Base-by-base conservation (phyloP, 139 green algal genomes). In the Tetratostichococcus sp. region DNA sequence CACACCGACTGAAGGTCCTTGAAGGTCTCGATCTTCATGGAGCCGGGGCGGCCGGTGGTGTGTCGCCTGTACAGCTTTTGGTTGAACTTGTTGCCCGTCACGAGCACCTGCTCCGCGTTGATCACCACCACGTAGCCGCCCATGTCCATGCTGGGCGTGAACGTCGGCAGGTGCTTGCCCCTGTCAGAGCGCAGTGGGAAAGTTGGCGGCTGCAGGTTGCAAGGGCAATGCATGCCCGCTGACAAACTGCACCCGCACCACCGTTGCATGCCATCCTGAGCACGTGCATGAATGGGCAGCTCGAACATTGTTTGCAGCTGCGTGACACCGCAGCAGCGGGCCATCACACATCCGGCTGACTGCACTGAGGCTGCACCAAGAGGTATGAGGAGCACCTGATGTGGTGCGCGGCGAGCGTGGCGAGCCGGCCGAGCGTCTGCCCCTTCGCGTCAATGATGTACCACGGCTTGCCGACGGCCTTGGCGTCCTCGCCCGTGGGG, bases 81-180 rank as follows among this genome's bases (percentile, higher is more conserved):
- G 16, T 77, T 77, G 26, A 86, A 70, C 88, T 99, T 99, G 70
- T 88, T 92, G 30, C 96, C 96, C 0, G 88, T 91, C 31, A 99
- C 93, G 0, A 65, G 70, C 66, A 96, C 86, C 87, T 98, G 95
- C 5, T 97, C 93, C 0, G 95, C 95, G 79, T 98, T 98, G 77
- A 99, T 89, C 25, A 99, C 90, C 16, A 99, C 77, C 5, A 99
- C 95, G 75, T 94, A 98, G 0, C 77, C 83, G 30, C 96, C 96
- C 94, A 98, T 99, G 85, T 98, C 91, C 87, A 97, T 94, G 31
- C 88, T 93, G 30, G 96, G 96, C 0, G 87, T 90, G 89, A 95
- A 99, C 34, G 89, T 91, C 3, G 89, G 75, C 50, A 83, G 35
- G 81, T 96, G 80, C 87, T 98, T 98, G 69, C 96, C 96, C 75